These are phyloP conservation scores for Gossypium australe DNA, from an alignment of 345 rosid species.

Conservation along the genomic window DNA sequence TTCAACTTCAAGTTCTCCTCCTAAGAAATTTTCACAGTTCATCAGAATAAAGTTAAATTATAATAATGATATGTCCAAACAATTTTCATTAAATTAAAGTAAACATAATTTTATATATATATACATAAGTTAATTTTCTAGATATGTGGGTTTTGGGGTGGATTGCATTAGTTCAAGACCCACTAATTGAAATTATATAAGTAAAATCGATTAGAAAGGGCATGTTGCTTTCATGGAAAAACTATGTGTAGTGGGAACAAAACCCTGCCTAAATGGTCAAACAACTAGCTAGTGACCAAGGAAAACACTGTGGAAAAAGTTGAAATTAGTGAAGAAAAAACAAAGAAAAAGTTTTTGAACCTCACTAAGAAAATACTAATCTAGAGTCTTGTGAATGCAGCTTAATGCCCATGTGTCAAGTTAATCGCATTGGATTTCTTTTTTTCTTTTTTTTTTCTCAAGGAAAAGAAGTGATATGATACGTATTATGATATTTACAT, in stretches of 20 bases:
- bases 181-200: neutral
- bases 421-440: neutral
- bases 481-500: neutral
- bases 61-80: neutral
- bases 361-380: neutral
- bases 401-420: neutral
- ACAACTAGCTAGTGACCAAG: neutral
- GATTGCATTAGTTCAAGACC: neutral
- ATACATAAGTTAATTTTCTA: neutral
- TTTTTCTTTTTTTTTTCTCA: neutral
- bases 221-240: slow-evolving; percentile 5
- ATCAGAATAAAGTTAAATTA: neutral
- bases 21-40: neutral
- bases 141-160: neutral
- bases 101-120: neutral
- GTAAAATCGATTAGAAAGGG: neutral
- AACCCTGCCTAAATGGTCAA: slow-evolving; percentile 6
- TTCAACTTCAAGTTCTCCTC: slow-evolving; percentile 57
- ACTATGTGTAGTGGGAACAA: neutral
- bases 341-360: too few relatives aligned
- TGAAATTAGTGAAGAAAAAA: neutral
- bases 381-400: neutral
- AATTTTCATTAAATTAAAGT: neutral
- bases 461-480: neutral
- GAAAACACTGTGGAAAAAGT: neutral